Percentiles rank a stretch among this genome's conserved stretches.
Evolutionary conservation across 257 asterid genomes (phyloP).

Genomic region (Plantago major): DNA sequence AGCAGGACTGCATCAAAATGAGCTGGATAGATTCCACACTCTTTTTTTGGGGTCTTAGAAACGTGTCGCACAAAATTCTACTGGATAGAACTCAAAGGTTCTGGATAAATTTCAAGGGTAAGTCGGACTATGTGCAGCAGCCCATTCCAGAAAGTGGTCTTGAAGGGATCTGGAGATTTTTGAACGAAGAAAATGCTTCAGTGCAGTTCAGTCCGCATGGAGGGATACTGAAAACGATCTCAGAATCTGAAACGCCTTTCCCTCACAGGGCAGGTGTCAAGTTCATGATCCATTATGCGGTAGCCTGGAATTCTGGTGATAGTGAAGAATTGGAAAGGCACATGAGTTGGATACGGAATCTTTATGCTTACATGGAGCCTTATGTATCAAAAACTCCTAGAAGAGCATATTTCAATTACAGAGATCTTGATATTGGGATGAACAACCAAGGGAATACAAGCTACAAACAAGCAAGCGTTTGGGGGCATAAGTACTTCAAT

Average conservation of each 20-base stretch:
- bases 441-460: constrained; percentile 1
- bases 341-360: constrained; percentile 1
- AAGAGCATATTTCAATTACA: neutral
- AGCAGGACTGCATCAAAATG: constrained; percentile 20
- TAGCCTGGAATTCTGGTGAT: neutral
- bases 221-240: neutral
- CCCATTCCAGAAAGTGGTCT: neutral
- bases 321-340: neutral
- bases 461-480: neutral
- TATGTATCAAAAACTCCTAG: constrained; percentile 10
- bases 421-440: constrained; percentile 1
- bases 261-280: constrained; percentile 4
- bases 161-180: constrained; percentile 16
- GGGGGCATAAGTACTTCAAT: constrained; percentile 6
- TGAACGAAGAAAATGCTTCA: neutral
- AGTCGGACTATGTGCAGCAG: constrained; percentile 12
- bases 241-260: constrained; percentile 5
- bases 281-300: neutral
- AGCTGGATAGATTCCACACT: constrained; percentile 21
- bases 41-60: neutral
- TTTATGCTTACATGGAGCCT: constrained; percentile 3
- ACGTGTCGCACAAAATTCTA: neutral
- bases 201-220: constrained; percentile 6
- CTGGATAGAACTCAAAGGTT: neutral
- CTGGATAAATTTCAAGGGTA: neutral